Base-by-base conservation (phyloP, 2,329 filamentous ascomycete genomes). In the Colletotrichum falcatum region DNA sequence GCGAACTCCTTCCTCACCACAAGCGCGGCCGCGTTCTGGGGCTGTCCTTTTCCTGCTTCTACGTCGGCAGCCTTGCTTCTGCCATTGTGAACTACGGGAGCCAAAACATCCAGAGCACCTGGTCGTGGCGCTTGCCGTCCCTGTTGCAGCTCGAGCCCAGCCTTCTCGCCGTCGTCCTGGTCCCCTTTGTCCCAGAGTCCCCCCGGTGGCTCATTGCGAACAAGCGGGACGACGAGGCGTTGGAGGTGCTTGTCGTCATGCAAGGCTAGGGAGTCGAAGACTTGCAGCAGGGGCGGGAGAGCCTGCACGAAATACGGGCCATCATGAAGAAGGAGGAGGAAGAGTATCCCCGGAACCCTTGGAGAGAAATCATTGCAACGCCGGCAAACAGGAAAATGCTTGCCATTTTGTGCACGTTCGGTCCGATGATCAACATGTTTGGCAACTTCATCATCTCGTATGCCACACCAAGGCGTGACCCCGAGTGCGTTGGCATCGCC, bases 1-100 rank as follows among this genome's bases (percentile, higher is more conserved):
- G 82, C 2, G 87, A 89, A 76, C 83, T 83, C 0, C 84, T 85
- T 62, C 80, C 85, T 0, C 73, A 75, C 3, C 68, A 66, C 1
- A 71, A 73, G 49, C 75, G 76, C 2, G 73, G 72, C 7, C 61
- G 55, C 7, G 61, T 74, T 65, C 71, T 73, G 65, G 62, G 66
- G 30, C 71, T 53, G 59, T 73, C 64, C 55, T 70, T 75, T 48
- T 74, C 75, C 0, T 77, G 73, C 66, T 80, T 74, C 56, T 79
- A 76, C 20, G 73, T 80, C 11, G 77, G 78, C 28, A 76, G 75
- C 12, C 72, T 79, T 3, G 56, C 76, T 2, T 76, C 77, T 0
- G 73, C 78, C 2, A 75, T 76, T 35, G 75, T 78, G 33, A 78
- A 74, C 30, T 79, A 79, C 56, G 79, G 79, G 9, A 80, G 78